Base-by-base conservation (phyloP, 2,329 filamentous ascomycete species). In the Claviceps maximensis region DNA sequence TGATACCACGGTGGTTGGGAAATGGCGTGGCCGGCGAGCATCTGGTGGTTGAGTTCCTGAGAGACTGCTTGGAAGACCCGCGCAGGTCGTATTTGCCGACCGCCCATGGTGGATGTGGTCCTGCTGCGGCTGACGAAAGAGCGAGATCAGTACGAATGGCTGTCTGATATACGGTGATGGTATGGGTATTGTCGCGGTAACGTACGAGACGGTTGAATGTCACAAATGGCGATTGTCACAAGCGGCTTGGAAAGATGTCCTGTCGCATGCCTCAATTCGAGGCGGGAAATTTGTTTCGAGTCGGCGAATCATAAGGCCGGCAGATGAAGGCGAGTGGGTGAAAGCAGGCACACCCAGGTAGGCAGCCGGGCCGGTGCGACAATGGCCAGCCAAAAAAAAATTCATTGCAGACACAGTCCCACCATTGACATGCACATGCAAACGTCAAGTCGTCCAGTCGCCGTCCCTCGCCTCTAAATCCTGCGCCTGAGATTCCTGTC, bases 1-100 rank as follows among this genome's bases (percentile, higher is more conserved):
- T 71, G 64, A 55, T 74, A 74, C 79, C 79, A 82, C 51, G 73
- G 66, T 51, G 70, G 68, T 47, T 62, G 63, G 61, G 65, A 62
- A 51, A 62, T 62, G 56, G 55, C 61, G 55, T 67, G 59, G 55
- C 58, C 59, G 36, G 61, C 57, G 51, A 74, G 65, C 57, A 72
- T 63, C 49, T 61, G 65, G 57, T 71, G 67, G 60, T 70, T 67
- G 52, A 78, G 63, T 58, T 76, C 67, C 50, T 68, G 63, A 27
- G 69, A 63, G 56, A 75, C 69, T 55, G 69, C 68, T 61, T 75
- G 69, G 60, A 71, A 71, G 62, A 78, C 71, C 63, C 71, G 66
- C 42, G 73, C 67, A 59, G 75, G 72, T 45, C 69, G 65, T 60
- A 74, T 71, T 59, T 74, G 71, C 61, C 70, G 68, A 56, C 67